Conservation (phyloP, 73 alveolate genomes). For the Symbiodinium pilosum region DNA sequence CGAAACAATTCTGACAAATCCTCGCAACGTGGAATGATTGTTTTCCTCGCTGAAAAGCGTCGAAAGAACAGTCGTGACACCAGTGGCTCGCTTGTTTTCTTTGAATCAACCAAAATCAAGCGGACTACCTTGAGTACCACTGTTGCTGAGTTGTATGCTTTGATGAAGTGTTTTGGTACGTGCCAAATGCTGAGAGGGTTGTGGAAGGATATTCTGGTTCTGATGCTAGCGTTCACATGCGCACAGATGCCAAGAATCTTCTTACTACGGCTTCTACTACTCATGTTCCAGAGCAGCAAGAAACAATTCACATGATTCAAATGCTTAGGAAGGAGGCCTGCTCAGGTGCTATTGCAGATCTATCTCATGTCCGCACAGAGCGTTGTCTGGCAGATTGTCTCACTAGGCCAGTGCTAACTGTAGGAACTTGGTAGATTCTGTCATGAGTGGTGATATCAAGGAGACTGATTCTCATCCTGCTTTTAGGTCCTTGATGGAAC, state of each 20-base stretch:
- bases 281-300: not conserved
- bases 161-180: not conserved
- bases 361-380: not conserved
- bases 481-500: not conserved
- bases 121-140: not conserved
- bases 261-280: not conserved
- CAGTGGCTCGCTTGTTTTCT: not conserved
- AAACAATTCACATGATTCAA: conserved; percentile 7
- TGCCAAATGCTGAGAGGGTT: not conserved
- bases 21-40: not conserved
- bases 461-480: conserved; percentile 11
- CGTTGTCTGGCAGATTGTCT: not conserved
- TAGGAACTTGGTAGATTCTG: not conserved
- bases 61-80: not conserved
- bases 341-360: not conserved
- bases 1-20: not conserved
- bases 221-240: not conserved
- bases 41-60: not conserved
- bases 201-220: not conserved
- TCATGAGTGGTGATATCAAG: not conserved
- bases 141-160: conserved; percentile 18
- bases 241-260: conserved; percentile 10
- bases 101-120: not conserved
- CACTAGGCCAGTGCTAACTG: not conserved
- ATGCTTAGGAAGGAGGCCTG: not conserved